Base-by-base conservation (phyloP, 352 stramenopile species). In the Phytopythium ostracodes region DNA sequence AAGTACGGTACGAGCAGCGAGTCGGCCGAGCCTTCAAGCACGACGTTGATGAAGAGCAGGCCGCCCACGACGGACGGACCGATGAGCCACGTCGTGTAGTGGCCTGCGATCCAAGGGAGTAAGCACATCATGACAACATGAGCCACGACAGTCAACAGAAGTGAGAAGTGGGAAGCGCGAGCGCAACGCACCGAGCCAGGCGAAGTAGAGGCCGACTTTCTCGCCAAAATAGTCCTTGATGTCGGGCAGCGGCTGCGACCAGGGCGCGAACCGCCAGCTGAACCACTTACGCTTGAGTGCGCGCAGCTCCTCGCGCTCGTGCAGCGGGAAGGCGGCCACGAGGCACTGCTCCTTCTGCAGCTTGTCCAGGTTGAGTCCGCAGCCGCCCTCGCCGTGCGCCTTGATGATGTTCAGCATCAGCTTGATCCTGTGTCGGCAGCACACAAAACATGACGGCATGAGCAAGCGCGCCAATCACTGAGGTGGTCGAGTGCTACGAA, bases 191-290 rank as follows among this genome's bases (percentile, higher is more conserved):
- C 97, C 89, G 0, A 99, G 73, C 90, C 96, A 99, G 44, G 96
- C 88, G 71, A 99, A 99, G 82, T 99, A 99, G 59, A 99, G 94
- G 1, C 92, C 94, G 24, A 99, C 88, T 73, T 98, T 92, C 58
- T 90, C 84, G 36, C 84, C 84, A 60, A 90, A 92, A 56, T 92
- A 92, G 66, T 91, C 76, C 54, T 91, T 91, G 67, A 92, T 92
- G n/a, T 68, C 59, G 10, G 20, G 12, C 7, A 90, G 58, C 20
- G 84, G 84, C 51, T 92, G 84, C 24, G 38, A 42, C 81, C 78
- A 90, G 3, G 84, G 84, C 14, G 75, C 67, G 22, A 85, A 75
- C 25, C 55, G 71, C 79, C 81, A 92, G 52, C 71, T 75, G 56
- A 91, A 83, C 84, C 84, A 92, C 59, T 88, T 81, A 11, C 61